Conservation (phyloP, 176 grass and related monocot species). For the Otatea glauca region DNA sequence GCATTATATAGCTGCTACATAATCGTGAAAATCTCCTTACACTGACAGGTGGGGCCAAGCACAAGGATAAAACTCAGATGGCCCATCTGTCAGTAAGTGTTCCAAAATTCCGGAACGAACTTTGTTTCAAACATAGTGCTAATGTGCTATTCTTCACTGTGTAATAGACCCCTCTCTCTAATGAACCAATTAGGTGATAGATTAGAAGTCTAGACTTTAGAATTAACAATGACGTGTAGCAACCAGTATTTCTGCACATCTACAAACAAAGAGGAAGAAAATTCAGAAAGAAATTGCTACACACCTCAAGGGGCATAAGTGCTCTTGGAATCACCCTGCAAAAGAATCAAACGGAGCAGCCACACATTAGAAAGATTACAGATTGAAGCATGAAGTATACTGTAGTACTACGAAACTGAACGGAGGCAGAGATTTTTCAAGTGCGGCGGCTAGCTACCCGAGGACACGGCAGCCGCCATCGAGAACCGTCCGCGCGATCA, state of each 20-base stretch:
- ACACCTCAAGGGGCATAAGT: conserved; percentile 89
- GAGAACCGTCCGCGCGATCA: conserved; percentile 86
- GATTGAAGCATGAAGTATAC: neutral
- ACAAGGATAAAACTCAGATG: neutral
- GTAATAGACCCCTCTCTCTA: neutral
- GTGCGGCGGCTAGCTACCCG: conserved; percentile 45
- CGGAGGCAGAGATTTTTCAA: neutral
- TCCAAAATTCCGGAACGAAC: neutral
- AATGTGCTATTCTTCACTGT: neutral
- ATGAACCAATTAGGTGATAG: conserved; percentile 1
- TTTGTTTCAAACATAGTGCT: neutral
- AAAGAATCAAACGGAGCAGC: conserved; percentile 25
- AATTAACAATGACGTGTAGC: conserved; percentile 19
- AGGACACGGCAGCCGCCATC: conserved; percentile 87
- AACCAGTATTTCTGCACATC: neutral
- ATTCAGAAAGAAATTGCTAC: conserved; percentile 22
- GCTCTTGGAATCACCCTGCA: conserved; percentile 94
- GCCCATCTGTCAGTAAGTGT: conserved; percentile 6
- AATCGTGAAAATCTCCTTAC: neutral
- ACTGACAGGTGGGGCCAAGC: neutral
- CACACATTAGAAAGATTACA: neutral
- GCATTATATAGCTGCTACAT: neutral
- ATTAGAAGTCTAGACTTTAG: conserved; percentile 8
- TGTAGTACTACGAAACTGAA: neutral
- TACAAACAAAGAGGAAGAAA: conserved; percentile 11